Evolutionary conservation across 495 filamentous ascomycete species (phyloP), one percentile per base, ranked within the genome.

Genomic region (Penicillium lagena): DNA sequence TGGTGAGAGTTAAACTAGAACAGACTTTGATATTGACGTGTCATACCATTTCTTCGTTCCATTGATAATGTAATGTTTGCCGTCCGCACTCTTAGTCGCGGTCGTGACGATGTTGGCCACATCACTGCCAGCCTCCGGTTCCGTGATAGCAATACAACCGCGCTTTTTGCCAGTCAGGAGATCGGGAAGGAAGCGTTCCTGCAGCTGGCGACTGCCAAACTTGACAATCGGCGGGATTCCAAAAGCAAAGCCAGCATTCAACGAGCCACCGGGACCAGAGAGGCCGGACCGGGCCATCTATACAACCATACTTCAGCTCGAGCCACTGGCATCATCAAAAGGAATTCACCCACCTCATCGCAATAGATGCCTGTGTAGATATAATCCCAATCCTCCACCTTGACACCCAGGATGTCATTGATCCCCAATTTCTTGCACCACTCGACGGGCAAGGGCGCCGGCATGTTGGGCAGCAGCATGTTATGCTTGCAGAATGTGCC

Each of bases 141-240:
- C 86, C 0, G 86, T 90, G 55, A 90, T 88, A 5, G 84, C 86
- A 42, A 90, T 87, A 52, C 86, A 90, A 4, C 66, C 65, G 32
- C 85, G 68, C 62, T 78, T 84, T 53, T 71, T 72, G 12, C 83
- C 83, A 4, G 71, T 76, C n/a, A 89, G 64, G 1, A 87, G 61
- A 29, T 83, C 82, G 0, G 84, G 82, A 29, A 88, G 62, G 45
- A 81, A 78, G 1, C 71, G 62, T 50, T 84, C 80, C 58, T 87
- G 76, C 33, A 88, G 57, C 43, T 75, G 52, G 13, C 55, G 47
- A 49, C 70, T 77, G 1, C 78, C 84, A 56, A 80, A 89, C 51
- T 87, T 86, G 49, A 85, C 43, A 37, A 89, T 73, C 0, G 83
- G 81, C 0, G 86, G 80, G 7, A 88, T 69, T 8, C 81, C 85